Evolutionary conservation across 2,329 filamentous ascomycete species (phyloP).

Genomic region (Clarireedia monteithiana): DNA sequence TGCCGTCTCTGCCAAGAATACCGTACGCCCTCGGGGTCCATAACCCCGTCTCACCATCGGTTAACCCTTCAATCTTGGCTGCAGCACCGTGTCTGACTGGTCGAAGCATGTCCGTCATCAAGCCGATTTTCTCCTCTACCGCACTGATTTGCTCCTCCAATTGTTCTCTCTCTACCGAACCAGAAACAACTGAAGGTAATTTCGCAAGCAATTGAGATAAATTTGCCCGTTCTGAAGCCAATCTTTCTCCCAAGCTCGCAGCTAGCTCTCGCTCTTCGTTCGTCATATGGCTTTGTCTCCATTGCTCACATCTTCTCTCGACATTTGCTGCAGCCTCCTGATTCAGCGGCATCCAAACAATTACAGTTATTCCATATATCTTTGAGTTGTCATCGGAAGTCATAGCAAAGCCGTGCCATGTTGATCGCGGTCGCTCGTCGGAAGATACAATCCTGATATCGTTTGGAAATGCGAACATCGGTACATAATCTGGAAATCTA

Average conservation of each 20-base stretch:
- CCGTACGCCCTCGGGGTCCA: conserved; percentile 95
- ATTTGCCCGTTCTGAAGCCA: conserved; percentile 82
- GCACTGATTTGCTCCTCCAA: conserved; percentile 92
- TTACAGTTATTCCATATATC: conserved; percentile 84
- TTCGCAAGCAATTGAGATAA: conserved; percentile 80
- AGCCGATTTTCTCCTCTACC: conserved; percentile 91
- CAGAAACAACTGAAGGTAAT: conserved; percentile 72
- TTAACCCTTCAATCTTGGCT: conserved; percentile 93
- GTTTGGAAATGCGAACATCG: conserved; percentile 31
- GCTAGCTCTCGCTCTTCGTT: conserved; percentile 86
- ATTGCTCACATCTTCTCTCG: conserved; percentile 74
- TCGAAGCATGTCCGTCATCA: conserved; percentile 94
- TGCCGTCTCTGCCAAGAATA: conserved; percentile 76
- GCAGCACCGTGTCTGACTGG: conserved; percentile 90
- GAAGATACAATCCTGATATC: conserved; percentile 11
- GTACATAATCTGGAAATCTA: conserved; percentile 91
- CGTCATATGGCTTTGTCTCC: conserved; percentile 81
- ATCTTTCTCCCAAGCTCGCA: conserved; percentile 78
- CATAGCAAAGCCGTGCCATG: conserved; percentile 99
- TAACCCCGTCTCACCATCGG: conserved; percentile 87
- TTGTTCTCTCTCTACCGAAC: conserved; percentile 70
- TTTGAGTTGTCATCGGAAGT: conserved; percentile 88
- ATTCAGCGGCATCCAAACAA: conserved; percentile 85
- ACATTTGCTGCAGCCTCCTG: conserved; percentile 75
- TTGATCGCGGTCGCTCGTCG: conserved; percentile 66